Conservation (phyloP, 768 basidiomycete species). For the Lentinus brumalis region DNA sequence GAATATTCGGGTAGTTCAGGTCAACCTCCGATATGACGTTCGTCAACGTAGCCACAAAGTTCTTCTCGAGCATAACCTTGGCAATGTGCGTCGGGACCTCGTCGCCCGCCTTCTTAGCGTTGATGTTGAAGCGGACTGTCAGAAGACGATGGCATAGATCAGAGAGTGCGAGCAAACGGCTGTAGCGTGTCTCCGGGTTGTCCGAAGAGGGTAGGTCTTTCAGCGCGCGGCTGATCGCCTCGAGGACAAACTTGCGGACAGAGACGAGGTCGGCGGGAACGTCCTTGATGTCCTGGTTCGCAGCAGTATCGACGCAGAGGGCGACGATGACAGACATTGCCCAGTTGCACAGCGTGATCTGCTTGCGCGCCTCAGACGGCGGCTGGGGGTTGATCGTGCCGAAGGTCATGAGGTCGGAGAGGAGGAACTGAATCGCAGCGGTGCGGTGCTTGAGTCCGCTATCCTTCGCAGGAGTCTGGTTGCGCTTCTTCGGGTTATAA, state of each 20-base stretch:
- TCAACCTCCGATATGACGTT: constrained; percentile 90
- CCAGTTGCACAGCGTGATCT: constrained; percentile 74
- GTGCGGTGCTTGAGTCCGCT: constrained; percentile 56
- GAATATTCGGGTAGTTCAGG: constrained; percentile 91
- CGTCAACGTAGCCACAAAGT: constrained; percentile 88
- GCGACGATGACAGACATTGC: constrained; percentile 90
- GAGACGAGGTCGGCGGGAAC: constrained; percentile 75
- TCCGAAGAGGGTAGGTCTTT: constrained; percentile 72
- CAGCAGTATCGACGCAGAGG: constrained; percentile 84
- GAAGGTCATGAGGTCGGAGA: constrained; percentile 81
- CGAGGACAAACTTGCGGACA: constrained; percentile 92
- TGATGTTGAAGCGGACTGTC: constrained; percentile 68
- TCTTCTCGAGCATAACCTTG: constrained; percentile 98
- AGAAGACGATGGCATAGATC: constrained; percentile 89
- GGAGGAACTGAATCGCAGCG: constrained; percentile 74
- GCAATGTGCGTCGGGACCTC: constrained; percentile 91
- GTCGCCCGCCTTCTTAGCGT: constrained; percentile 53
- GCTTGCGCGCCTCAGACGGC: constrained; percentile 54
- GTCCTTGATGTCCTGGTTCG: constrained; percentile 71
- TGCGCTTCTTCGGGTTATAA: constrained; percentile 65
- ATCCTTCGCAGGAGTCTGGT: constrained; percentile 67
- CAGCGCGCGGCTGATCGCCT: constrained; percentile 83
- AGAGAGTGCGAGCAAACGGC: constrained; percentile 81
- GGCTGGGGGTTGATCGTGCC: constrained; percentile 69
- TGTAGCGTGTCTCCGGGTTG: constrained; percentile 73